These are phyloP conservation scores for Ceratocystis variospora DNA, from an alignment of 2,329 filamentous ascomycete genomes.

Conservation along the genomic window DNA sequence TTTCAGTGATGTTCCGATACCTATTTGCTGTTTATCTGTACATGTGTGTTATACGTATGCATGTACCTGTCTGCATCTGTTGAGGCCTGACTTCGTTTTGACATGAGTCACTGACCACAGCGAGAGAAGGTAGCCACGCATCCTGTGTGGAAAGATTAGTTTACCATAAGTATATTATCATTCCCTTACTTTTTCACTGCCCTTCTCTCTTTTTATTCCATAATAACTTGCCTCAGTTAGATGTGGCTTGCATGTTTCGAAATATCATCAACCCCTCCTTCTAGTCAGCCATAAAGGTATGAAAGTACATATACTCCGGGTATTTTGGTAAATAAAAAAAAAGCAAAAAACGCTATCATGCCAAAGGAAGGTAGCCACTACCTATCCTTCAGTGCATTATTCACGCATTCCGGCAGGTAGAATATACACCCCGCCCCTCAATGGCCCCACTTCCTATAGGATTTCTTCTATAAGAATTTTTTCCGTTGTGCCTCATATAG, in stretches of 20 bases:
- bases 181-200: background rate
- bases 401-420: background rate
- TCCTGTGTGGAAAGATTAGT: background rate
- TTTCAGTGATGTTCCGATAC: background rate
- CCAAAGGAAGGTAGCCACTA: background rate
- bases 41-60: background rate
- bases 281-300: background rate
- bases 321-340: background rate
- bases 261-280: background rate
- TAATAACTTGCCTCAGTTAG: background rate
- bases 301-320: background rate
- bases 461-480: background rate
- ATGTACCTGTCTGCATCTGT: background rate
- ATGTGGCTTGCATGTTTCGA: background rate
- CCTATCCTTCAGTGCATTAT: background rate
- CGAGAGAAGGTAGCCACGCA: background rate
- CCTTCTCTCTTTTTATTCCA: background rate
- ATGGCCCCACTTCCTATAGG: background rate
- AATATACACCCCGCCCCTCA: background rate
- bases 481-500: background rate
- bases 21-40: background rate
- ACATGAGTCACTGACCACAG: background rate
- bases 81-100: constrained; percentile 8
- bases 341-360: background rate
- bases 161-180: background rate